These are phyloP conservation scores for Ophiostoma himal-ulmi DNA, from an alignment of 2,329 filamentous ascomycete species.

Conservation along the genomic window DNA sequence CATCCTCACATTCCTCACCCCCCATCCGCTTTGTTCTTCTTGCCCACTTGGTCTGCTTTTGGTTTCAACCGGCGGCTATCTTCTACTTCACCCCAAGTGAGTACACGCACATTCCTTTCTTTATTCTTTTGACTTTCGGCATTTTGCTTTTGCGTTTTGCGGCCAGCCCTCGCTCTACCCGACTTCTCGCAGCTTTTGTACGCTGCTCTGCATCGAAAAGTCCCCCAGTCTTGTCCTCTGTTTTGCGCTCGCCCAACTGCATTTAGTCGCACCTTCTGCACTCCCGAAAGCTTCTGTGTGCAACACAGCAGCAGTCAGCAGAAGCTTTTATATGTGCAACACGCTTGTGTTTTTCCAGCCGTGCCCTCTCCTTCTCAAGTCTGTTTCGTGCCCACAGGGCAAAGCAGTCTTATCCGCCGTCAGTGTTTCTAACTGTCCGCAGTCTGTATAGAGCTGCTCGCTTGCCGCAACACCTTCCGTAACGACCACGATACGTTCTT, in stretches of 20 bases:
- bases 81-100: background rate
- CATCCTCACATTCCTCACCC: slow-evolving; percentile 11
- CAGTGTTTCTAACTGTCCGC: slow-evolving; percentile 14
- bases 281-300: background rate
- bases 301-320: slow-evolving; percentile 11
- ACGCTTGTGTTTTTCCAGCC: slow-evolving; percentile 1
- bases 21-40: slow-evolving; percentile 4
- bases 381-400: background rate
- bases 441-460: background rate
- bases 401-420: background rate
- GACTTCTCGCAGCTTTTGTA: background rate
- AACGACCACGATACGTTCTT: slow-evolving; percentile 1
- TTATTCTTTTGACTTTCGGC: background rate
- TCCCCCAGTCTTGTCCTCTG: background rate
- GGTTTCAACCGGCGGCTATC: slow-evolving; percentile 9
- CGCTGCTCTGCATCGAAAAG: background rate
- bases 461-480: background rate
- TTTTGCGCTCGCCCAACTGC: slow-evolving; percentile 8
- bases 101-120: slow-evolving; percentile 7
- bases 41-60: slow-evolving; percentile 10
- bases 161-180: background rate
- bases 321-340: slow-evolving; percentile 15
- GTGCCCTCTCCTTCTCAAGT: background rate
- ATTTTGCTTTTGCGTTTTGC: background rate
- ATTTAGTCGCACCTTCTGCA: background rate